A percentile compares a stretch with the other conserved stretches of the same genome.
Evolutionary conservation across 208 protist genomes (phyloP).

Genomic region (Entamoeba histolytica): DNA sequence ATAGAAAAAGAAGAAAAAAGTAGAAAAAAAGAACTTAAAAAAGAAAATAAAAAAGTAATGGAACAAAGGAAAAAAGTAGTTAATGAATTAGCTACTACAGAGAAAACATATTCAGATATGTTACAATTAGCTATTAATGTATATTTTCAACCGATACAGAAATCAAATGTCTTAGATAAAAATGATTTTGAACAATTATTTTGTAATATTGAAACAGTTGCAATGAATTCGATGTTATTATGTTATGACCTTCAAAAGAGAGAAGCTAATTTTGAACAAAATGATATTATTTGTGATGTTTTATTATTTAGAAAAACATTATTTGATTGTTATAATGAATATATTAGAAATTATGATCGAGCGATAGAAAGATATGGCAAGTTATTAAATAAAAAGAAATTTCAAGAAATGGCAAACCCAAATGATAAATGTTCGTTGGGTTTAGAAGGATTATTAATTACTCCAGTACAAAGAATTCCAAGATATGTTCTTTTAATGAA

Average conservation of each 20-base stretch:
- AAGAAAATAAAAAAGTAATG: too few relatives aligned
- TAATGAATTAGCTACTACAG: neutral
- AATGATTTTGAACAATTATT: neutral
- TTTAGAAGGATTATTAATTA: neutral
- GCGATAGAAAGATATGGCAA: neutral
- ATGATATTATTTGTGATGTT: neutral
- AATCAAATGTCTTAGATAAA: neutral
- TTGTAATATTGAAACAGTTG: neutral
- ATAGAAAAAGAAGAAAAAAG: too few relatives aligned
- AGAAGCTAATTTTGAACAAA: neutral
- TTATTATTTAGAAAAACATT: neutral
- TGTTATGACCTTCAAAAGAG: neutral
- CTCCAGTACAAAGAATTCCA: neutral
- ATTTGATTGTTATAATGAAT: neutral
- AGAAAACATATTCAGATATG: neutral
- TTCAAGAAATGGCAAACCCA: neutral
- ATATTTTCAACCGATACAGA: neutral
- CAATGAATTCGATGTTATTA: neutral
- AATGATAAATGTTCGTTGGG: neutral
- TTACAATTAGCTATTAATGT: neutral
- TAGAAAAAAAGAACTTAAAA: too few relatives aligned
- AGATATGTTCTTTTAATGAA: neutral
- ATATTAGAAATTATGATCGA: neutral
- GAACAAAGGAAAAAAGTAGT: neutral
- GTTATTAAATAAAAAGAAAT: neutral